phyloP scores from a whole-genome alignment of 345 rosid genomes.

The Citrus unshiu region DNA sequence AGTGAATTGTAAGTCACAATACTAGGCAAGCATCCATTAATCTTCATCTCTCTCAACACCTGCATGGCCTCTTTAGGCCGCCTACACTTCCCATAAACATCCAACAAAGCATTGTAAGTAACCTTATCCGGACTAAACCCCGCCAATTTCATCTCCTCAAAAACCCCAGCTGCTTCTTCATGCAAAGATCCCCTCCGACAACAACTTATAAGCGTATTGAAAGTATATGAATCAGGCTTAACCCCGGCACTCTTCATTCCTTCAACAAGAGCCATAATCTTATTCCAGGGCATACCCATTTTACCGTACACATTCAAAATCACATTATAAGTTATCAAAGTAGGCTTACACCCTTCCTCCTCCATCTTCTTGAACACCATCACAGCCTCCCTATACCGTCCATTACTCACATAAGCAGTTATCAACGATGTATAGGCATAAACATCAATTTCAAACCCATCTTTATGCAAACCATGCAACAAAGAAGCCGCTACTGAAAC shows the following conservation, averaged over 20 bases:
- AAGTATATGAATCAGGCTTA: conserved; percentile 72
- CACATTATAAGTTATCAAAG: conserved; percentile 85
- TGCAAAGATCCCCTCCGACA: conserved; percentile 81
- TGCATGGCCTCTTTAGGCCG: conserved; percentile 79
- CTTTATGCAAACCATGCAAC: conserved; percentile 44
- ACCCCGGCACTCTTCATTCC: conserved; percentile 64
- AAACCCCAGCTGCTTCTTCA: conserved; percentile 71
- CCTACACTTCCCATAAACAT: conserved; percentile 91
- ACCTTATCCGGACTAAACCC: conserved; percentile 83
- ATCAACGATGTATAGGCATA: conserved; percentile 83
- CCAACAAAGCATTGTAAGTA: conserved; percentile 74
- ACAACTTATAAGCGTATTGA: conserved; percentile 79
- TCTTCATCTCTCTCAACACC: conserved; percentile 81
- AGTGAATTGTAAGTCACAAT: conserved; percentile 78
- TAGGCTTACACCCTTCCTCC: conserved; percentile 79
- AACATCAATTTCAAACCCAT: conserved; percentile 64
- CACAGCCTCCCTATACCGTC: conserved; percentile 83
- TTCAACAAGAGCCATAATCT: conserved; percentile 51
- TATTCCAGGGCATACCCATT: conserved; percentile 98
- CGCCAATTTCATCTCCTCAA: conserved; percentile 64
- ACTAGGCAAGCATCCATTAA: conserved; percentile 58
- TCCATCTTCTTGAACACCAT: conserved; percentile 73
- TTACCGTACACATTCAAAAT: conserved; percentile 81
- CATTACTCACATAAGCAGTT: conserved; percentile 58
- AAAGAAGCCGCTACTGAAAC: conserved; percentile 58